Conservation (phyloP, 345 rosid genomes). For the Pseudoturritis turrita region DNA sequence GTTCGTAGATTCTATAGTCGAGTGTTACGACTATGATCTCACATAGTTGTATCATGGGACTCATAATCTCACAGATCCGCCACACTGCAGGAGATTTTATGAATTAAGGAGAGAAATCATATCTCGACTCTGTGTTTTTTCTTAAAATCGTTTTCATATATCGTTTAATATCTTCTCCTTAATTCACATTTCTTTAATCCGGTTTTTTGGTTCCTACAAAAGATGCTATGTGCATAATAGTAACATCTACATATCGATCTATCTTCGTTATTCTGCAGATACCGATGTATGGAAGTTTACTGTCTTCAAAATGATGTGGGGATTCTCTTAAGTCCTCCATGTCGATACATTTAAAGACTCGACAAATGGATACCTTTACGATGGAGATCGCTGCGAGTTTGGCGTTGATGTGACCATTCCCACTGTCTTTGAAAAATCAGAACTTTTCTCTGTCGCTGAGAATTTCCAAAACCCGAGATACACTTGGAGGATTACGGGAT, state of each 20-base stretch:
- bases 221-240: neutral
- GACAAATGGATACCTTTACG: constrained; percentile 10
- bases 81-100: no score
- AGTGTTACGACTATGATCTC: no score
- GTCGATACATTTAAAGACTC: neutral
- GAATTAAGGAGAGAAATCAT: no score
- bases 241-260: neutral
- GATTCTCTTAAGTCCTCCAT: neutral
- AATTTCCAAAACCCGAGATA: neutral
- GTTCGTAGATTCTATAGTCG: no score
- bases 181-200: no score
- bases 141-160: no score
- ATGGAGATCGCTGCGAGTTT: constrained; percentile 28
- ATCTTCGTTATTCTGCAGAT: neutral
- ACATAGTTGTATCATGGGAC: no score
- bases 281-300: neutral
- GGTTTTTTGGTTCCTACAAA: no score
- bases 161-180: no score
- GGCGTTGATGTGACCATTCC: constrained; percentile 20
- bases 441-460: constrained; percentile 8
- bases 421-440: neutral
- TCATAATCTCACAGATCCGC: no score
- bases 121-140: no score
- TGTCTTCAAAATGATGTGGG: constrained; percentile 19
- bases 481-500: neutral